Evolutionary conservation across 805 yeast species (phyloP).

Genomic region (Metschnikowia reukaufii): DNA sequence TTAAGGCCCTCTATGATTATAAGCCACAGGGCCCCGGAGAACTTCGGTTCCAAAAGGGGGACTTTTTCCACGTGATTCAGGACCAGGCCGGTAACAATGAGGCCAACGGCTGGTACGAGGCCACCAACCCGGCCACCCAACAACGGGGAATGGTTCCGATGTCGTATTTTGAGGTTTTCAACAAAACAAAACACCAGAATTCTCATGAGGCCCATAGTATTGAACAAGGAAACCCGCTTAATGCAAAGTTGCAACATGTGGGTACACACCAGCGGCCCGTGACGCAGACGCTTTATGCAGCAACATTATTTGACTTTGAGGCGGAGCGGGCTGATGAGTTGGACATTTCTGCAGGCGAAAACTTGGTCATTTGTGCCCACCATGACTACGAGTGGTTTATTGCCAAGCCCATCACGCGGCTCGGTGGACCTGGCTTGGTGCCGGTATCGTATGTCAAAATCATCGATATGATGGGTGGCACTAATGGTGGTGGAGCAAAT

Average conservation of each 20-base stretch:
- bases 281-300: slow-evolving; percentile 67
- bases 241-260: slow-evolving; percentile 21
- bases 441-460: slow-evolving; percentile 89
- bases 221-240: slow-evolving; percentile 20
- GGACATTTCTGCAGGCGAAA: slow-evolving; percentile 81
- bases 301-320: slow-evolving; percentile 79
- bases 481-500: neutral
- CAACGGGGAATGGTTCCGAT: slow-evolving; percentile 85
- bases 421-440: slow-evolving; percentile 96
- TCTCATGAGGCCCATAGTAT: slow-evolving; percentile 21
- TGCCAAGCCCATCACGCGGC: slow-evolving; percentile 90
- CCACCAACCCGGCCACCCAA: slow-evolving; percentile 79
- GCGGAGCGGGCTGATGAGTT: slow-evolving; percentile 87
- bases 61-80: slow-evolving; percentile 74
- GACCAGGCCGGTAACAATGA: slow-evolving; percentile 23
- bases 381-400: slow-evolving; percentile 97
- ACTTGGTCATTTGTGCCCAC: slow-evolving; percentile 91
- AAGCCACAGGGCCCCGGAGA: slow-evolving; percentile 80
- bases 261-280: slow-evolving; percentile 23
- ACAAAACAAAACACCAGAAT: slow-evolving; percentile 44
- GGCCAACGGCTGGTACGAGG: slow-evolving; percentile 76
- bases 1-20: slow-evolving; percentile 78
- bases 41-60: slow-evolving; percentile 75
- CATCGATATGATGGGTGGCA: slow-evolving; percentile 61
- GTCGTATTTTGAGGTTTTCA: slow-evolving; percentile 76